Evolutionary conservation across 805 yeast species (phyloP), one percentile per base, ranked within the genome.

Genomic region (Komagataella kurtzmanii): DNA sequence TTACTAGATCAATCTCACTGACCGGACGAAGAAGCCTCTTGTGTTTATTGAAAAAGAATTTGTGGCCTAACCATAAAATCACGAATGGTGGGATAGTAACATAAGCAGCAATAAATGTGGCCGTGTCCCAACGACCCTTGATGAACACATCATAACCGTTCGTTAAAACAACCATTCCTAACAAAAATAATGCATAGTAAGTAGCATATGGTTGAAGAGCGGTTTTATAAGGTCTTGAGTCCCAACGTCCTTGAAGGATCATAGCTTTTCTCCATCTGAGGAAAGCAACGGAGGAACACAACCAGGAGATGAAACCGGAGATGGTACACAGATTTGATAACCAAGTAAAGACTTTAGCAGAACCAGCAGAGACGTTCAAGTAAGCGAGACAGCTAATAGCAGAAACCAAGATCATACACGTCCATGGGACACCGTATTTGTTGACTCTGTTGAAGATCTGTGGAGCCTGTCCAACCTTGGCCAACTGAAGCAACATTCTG

Each of bases 91-190:
- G 86, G 49, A 84, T 61, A 0, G 88, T 83, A 54, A 84, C 71
- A 65, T 84, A 84, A 8, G 89, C 85, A 40, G 89, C 89, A 50
- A 84, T 66, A 58, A 84, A 84, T 62, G 81, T 82, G 6, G 76
- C 64, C 1, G 64, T 73, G 12, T 70, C 72, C 71, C 81, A 81
- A 46, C 59, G 54, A 24, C 60, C 62, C 48, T 64, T 58, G 54
- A 84, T 73, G 65, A 84, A 83, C 3, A 79, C 83, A 2, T 76
- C 81, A 61, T 81, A 85, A 53, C 90, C 90, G 58, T 85, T 84
- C n/a, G 89, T 83, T 47, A 85, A 50, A 30, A 82, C 68, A 50
- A 85, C 59, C 17, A 85, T 40, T 4, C 71, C 53, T 51, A 82
- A 72, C 54, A 80, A 62, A 45, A 70, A 57, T 30, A 82, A 65